phyloP scores from a whole-genome alignment of 352 stramenopile genomes.

The Thraustotheca clavata region DNA sequence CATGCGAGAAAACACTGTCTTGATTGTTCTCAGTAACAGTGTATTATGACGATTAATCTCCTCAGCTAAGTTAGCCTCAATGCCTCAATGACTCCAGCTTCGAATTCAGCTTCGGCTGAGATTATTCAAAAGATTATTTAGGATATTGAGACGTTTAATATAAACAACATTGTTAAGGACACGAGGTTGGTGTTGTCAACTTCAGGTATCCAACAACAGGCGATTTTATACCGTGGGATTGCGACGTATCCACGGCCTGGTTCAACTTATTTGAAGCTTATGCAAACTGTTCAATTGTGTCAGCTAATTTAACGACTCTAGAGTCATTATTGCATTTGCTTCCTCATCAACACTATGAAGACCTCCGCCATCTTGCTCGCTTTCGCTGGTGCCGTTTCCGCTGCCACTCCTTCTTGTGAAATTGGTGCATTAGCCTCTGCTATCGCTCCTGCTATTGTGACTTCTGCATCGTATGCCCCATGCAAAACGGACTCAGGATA shows the following conservation, averaged over 20 bases:
- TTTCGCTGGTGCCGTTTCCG: background rate
- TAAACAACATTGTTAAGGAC: background rate
- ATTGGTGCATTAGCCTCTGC: background rate
- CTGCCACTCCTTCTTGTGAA: background rate
- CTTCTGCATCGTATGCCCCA: background rate
- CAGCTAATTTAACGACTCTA: background rate
- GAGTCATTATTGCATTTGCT: background rate
- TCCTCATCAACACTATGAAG: background rate
- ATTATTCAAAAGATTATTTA: too few species aligned
- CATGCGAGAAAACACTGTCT: background rate
- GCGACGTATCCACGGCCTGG: background rate
- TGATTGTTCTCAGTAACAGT: background rate
- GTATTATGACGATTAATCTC: background rate
- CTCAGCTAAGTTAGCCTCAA: too few species aligned
- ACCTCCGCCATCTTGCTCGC: background rate
- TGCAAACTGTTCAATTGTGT: background rate
- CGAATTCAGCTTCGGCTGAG: too few species aligned
- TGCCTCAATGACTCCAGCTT: too few species aligned
- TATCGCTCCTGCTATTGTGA: background rate
- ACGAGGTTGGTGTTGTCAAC: background rate
- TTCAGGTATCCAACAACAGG: background rate
- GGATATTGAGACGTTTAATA: background rate
- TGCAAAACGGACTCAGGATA: conserved; percentile 8
- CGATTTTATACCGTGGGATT: too few species aligned
- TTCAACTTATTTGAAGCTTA: background rate